These are phyloP conservation scores for Pholiota adiposa DNA, from an alignment of 1,284 basidiomycete genomes.

Conservation along the genomic window DNA sequence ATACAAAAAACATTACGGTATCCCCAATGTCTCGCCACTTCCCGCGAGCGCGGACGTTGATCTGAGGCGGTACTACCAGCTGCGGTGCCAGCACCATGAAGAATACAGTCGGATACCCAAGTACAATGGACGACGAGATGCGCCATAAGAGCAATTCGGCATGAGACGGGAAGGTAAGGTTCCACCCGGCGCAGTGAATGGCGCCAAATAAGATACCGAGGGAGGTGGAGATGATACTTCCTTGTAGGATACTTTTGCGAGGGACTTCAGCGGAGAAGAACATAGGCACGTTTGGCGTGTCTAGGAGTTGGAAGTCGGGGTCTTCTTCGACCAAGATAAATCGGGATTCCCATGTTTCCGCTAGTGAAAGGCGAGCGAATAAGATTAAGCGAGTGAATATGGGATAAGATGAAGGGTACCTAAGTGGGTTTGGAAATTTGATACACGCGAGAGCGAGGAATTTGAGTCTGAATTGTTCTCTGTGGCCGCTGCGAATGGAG, in stretches of 20 bases:
- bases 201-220: background rate
- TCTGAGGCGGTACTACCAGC: background rate
- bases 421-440: no score
- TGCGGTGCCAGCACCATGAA: background rate
- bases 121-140: background rate
- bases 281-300: background rate
- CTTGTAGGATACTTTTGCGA: background rate
- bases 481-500: no score
- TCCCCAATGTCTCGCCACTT: background rate
- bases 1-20: background rate
- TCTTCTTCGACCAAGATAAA: background rate
- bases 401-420: no score
- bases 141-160: background rate
- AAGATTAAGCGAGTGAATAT: no score
- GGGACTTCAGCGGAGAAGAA: background rate
- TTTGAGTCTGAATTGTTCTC: no score
- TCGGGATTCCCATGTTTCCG: background rate
- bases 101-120: background rate
- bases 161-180: background rate
- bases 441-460: no score
- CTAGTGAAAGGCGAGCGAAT: no score
- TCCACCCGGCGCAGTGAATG: background rate
- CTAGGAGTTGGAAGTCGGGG: background rate
- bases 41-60: background rate
- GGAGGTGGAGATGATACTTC: background rate